Evolutionary conservation across 139 green algal genomes (phyloP), one percentile per base, ranked within the genome.

Genomic region (Bryopsis sp.): DNA sequence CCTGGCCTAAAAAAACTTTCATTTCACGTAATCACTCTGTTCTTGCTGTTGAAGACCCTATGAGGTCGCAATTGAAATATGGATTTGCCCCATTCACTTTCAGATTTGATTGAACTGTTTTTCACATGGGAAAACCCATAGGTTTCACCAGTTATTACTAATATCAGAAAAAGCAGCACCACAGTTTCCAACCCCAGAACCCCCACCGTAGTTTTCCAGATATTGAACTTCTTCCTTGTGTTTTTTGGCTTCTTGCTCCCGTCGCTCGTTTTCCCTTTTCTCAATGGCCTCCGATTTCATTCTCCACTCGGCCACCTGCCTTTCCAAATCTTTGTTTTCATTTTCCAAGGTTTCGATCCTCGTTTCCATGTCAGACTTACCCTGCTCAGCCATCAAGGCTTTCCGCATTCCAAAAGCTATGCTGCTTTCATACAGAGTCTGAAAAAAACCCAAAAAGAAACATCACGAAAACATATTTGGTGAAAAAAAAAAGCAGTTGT

Each of bases 341-440:
- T 38, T 77, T 72, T 91, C 85, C 68, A 89, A 71, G 65, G 79
- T 70, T 48, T 79, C 70, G 54, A 95, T 91, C 32, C 79, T 78
- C 0, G 73, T 61, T 80, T 91, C 87, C 84, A 92, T 89, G 48
- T 94, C 87, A 32, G 76, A 78, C 71, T 91, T 91, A 67, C 85
- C 85, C 76, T 91, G 82, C 82, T 95, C 88, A 57, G 84, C 86
- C 72, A 88, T 81, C 63, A 95, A 78, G 1, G 85, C 84, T 76
- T 92, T 94, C 46, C 88, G 82, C 84, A 95, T 90, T 37, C 88
- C 88, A 77, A 95, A 95, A 2, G 87, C 88, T 7, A 94, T 77
- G 6, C 74, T 79, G 69, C 76, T 87, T 77, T 95, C 88, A 66
- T 93, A 95, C 72, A 95, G 76, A 2, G 88, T 95, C 84, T 95